These are phyloP conservation scores for Penicillium glabrum DNA, from an alignment of 2,329 filamentous ascomycete genomes.

Conservation along the genomic window DNA sequence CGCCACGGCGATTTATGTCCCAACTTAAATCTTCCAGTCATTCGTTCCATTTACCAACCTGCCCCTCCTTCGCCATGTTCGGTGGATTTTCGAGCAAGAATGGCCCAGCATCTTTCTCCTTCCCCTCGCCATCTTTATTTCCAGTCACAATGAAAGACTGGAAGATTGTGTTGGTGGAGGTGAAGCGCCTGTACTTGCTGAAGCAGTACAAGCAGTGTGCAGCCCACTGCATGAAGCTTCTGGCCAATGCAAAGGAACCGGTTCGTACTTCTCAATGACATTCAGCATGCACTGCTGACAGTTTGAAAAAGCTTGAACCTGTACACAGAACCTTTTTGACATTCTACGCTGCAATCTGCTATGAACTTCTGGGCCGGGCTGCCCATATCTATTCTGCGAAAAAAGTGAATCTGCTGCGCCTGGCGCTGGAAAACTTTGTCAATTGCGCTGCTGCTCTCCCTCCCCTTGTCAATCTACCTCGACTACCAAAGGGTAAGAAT, in stretches of 20 bases:
- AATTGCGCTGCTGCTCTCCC: slow-evolving; percentile 33
- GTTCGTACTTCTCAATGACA: slow-evolving; percentile 19
- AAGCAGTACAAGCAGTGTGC: slow-evolving; percentile 45
- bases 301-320: slow-evolving; percentile 31
- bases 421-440: slow-evolving; percentile 43
- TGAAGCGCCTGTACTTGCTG: slow-evolving; percentile 38
- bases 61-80: slow-evolving; percentile 8
- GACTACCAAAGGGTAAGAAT: not conserved
- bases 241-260: slow-evolving; percentile 24
- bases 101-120: slow-evolving; percentile 16
- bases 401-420: slow-evolving; percentile 43
- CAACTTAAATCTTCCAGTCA: not conserved
- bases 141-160: slow-evolving; percentile 30
- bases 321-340: slow-evolving; percentile 42
- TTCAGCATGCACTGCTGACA: not conserved
- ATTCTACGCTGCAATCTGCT: slow-evolving; percentile 49
- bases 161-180: slow-evolving; percentile 30
- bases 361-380: slow-evolving; percentile 47
- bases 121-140: slow-evolving; percentile 14
- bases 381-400: slow-evolving; percentile 48
- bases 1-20: not conserved
- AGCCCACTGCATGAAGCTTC: slow-evolving; percentile 30
- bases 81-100: slow-evolving; percentile 20
- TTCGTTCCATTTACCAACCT: not conserved
- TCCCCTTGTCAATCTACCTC: not conserved